Conservation (phyloP, 2,329 filamentous ascomycete genomes). For the Xylaria digitata region DNA sequence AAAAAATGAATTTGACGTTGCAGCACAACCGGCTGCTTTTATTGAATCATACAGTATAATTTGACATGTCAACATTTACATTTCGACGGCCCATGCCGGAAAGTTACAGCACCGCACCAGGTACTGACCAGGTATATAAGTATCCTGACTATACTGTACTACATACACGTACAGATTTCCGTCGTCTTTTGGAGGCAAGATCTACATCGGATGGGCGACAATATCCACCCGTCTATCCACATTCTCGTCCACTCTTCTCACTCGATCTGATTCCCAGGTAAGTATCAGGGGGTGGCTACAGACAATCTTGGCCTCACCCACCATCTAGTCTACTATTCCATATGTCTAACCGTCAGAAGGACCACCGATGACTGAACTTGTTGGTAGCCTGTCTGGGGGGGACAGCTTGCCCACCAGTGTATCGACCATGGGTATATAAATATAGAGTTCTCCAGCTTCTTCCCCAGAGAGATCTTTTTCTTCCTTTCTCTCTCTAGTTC, state of each 20-base stretch:
- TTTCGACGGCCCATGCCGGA: neutral
- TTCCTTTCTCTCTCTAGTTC: conserved; percentile 19
- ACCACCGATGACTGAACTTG: neutral
- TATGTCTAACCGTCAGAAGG: conserved; percentile 17
- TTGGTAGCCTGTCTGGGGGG: neutral
- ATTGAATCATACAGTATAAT: conserved; percentile 1
- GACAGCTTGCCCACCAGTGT: conserved; percentile 2
- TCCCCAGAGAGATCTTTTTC: conserved; percentile 9
- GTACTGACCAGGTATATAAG: neutral
- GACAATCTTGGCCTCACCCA: conserved; percentile 24
- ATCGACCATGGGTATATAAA: conserved; percentile 37
- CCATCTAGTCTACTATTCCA: neutral
- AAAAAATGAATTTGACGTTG: neutral
- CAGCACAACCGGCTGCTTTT: neutral
- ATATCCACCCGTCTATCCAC: conserved; percentile 37
- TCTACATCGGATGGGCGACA: conserved; percentile 32
- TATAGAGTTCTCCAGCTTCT: conserved; percentile 29
- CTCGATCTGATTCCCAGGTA: conserved; percentile 5
- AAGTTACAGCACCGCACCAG: conserved; percentile 7
- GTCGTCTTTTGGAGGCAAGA: conserved; percentile 27
- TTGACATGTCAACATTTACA: neutral
- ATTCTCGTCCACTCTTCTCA: conserved; percentile 33
- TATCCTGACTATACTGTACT: neutral
- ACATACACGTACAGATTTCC: conserved; percentile 10
- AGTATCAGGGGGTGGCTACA: conserved; percentile 25